phyloP scores from a whole-genome alignment of 1,284 basidiomycete species.

The Bondarzewia mesenterica region DNA sequence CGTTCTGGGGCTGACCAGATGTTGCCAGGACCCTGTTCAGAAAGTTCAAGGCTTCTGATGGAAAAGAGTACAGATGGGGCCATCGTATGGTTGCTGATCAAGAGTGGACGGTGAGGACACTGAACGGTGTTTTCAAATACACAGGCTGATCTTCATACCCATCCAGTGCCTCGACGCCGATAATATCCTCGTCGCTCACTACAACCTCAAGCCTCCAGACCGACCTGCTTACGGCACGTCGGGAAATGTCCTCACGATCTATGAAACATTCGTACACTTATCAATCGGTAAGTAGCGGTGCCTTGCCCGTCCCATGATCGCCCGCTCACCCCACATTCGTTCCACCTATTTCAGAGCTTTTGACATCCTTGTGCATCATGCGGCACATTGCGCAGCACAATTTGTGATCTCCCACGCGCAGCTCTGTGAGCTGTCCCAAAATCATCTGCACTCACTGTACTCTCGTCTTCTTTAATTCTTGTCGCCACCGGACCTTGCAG shows the following conservation, averaged over 20 bases:
- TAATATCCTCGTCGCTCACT: conserved; percentile 49
- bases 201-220: conserved; percentile 44
- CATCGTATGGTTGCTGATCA: conserved; percentile 42
- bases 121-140: conserved; percentile 13
- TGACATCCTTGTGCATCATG: conserved; percentile 59
- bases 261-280: conserved; percentile 46
- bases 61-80: conserved; percentile 59
- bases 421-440: too few relatives aligned
- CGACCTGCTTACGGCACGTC: conserved; percentile 51
- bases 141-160: background rate
- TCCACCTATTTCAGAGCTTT: conserved; percentile 36
- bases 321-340: conserved; percentile 6
- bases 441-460: too few relatives aligned
- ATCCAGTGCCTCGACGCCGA: conserved; percentile 49
- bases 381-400: conserved; percentile 36
- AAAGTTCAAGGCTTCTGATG: conserved; percentile 59
- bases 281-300: conserved; percentile 39
- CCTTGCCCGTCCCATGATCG: background rate
- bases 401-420: conserved; percentile 12
- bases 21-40: conserved; percentile 45
- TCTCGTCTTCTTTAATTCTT: too few relatives aligned
- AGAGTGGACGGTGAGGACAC: conserved; percentile 68
- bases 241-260: conserved; percentile 56
- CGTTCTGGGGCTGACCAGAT: conserved; percentile 2
- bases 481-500: too few relatives aligned